Evolutionary conservation across 1,284 basidiomycete species (phyloP).

Genomic region (Kwoniella shivajii): DNA sequence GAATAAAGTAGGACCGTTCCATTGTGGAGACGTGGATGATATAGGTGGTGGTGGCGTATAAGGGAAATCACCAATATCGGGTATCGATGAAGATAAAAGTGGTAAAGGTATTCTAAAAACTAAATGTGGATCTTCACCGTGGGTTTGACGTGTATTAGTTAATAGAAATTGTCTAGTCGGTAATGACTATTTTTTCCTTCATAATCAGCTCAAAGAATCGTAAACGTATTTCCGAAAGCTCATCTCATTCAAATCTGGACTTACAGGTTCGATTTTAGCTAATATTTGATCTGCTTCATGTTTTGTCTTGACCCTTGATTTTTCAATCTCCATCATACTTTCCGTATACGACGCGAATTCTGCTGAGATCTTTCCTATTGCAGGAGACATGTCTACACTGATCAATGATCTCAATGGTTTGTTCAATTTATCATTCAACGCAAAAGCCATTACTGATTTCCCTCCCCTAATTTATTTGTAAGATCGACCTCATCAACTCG

Average conservation of each 20-base stretch:
- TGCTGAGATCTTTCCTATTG: conserved; percentile 57
- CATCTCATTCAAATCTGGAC: conserved; percentile 13
- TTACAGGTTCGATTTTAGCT: conserved; percentile 54
- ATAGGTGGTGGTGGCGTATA: conserved; percentile 49
- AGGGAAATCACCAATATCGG: conserved; percentile 60
- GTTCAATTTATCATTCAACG: conserved; percentile 53
- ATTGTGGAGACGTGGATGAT: conserved; percentile 37
- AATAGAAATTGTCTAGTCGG: conserved; percentile 61
- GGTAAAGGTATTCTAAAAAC: conserved; percentile 59
- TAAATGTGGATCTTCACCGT: conserved; percentile 36
- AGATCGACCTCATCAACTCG: no score
- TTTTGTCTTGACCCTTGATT: conserved; percentile 52
- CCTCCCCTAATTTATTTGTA: no score
- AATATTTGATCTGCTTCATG: conserved; percentile 59
- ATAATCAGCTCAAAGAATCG: not conserved
- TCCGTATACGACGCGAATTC: conserved; percentile 57
- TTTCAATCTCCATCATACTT: conserved; percentile 58
- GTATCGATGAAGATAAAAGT: conserved; percentile 54
- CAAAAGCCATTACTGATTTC: conserved; percentile 60
- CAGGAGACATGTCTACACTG: conserved; percentile 61
- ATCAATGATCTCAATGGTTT: conserved; percentile 54
- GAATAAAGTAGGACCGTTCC: conserved; percentile 58
- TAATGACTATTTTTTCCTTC: conserved; percentile 44
- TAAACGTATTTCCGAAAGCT: not conserved
- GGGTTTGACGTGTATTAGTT: conserved; percentile 57